phyloP scores from a whole-genome alignment of 2,329 filamentous ascomycete genomes.

The Beauveria sp. region DNA sequence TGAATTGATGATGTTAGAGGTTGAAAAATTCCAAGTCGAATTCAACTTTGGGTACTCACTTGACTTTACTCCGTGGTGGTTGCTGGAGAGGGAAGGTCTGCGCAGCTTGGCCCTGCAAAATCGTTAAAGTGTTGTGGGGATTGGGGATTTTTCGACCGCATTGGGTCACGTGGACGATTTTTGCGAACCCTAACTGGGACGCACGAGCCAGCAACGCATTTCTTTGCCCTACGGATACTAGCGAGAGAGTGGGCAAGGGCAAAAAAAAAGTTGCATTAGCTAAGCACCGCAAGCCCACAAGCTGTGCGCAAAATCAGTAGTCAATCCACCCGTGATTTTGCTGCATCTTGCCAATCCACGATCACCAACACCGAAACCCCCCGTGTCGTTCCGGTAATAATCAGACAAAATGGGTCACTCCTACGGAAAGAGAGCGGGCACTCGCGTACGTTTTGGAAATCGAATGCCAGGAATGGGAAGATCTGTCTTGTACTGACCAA shows the following conservation, averaged over 20 bases:
- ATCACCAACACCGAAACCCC: constrained; percentile 32
- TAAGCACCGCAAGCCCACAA: constrained; percentile 29
- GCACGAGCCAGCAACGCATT: constrained; percentile 12
- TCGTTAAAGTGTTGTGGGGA: constrained; percentile 25
- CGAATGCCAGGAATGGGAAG: constrained; percentile 1
- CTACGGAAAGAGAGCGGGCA: constrained; percentile 79
- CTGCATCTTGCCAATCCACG: constrained; percentile 28
- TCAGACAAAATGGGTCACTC: constrained; percentile 75
- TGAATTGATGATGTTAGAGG: constrained; percentile 23
- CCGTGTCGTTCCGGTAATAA: constrained; percentile 28
- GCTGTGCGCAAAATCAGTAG: constrained; percentile 30
- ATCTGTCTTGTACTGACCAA: constrained; percentile 22
- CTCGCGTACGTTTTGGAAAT: constrained; percentile 55
- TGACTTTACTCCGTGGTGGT: constrained; percentile 31
- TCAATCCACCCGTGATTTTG: constrained; percentile 24
- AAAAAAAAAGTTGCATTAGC: constrained; percentile 30
- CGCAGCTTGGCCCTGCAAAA: constrained; percentile 16
- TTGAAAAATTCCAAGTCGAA: constrained; percentile 10
- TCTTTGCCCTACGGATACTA: constrained; percentile 25
- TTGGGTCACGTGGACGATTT: constrained; percentile 21
- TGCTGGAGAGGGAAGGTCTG: constrained; percentile 20
- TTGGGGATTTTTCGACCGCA: constrained; percentile 22
- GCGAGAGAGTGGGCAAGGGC: constrained; percentile 5
- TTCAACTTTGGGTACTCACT: constrained; percentile 24
- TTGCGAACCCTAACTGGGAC: constrained; percentile 26